Evolutionary conservation across 2,329 filamentous ascomycete species (phyloP).

Genomic region (Magnaporthiopsis rhizophila): DNA sequence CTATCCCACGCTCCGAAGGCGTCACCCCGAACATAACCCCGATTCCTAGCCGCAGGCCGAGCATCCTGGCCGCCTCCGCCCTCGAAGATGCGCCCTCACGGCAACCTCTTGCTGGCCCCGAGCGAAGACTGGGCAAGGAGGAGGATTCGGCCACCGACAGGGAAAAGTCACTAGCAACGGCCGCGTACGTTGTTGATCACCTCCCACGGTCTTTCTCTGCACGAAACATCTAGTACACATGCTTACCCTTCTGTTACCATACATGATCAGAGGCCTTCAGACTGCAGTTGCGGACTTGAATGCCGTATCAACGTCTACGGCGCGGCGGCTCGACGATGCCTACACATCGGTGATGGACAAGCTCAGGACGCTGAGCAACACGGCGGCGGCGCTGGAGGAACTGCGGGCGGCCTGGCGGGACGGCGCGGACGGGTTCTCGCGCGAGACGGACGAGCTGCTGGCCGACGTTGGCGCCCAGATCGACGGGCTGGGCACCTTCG

Average conservation of each 20-base stretch:
- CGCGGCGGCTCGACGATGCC: slow-evolving; percentile 60
- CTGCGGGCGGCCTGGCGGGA: slow-evolving; percentile 54
- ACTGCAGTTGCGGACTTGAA: slow-evolving; percentile 46
- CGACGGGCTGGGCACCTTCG: slow-evolving; percentile 51
- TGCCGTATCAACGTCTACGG: slow-evolving; percentile 53
- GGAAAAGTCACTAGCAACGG: slow-evolving; percentile 28
- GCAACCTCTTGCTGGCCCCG: slow-evolving; percentile 13
- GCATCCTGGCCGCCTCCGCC: slow-evolving; percentile 25
- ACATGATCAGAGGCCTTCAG: slow-evolving; percentile 36
- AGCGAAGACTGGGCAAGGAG: slow-evolving; percentile 24
- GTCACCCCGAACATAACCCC: slow-evolving; percentile 35
- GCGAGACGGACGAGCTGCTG: slow-evolving; percentile 50
- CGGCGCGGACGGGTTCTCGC: slow-evolving; percentile 50
- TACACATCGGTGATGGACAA: slow-evolving; percentile 69
- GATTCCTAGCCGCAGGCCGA: slow-evolving; percentile 34
- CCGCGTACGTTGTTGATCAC: slow-evolving; percentile 30
- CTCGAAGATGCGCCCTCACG: slow-evolving; percentile 15
- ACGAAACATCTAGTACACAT: not conserved
- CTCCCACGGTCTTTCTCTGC: not conserved
- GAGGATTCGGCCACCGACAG: slow-evolving; percentile 33
- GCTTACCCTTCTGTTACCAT: not conserved
- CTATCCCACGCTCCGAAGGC: slow-evolving; percentile 33
- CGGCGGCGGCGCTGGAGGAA: slow-evolving; percentile 56
- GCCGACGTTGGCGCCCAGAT: slow-evolving; percentile 55
- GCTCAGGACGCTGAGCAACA: slow-evolving; percentile 54